These are phyloP conservation scores for Malus fusca DNA, from an alignment of 306 rosid genomes.

Conservation along the genomic window DNA sequence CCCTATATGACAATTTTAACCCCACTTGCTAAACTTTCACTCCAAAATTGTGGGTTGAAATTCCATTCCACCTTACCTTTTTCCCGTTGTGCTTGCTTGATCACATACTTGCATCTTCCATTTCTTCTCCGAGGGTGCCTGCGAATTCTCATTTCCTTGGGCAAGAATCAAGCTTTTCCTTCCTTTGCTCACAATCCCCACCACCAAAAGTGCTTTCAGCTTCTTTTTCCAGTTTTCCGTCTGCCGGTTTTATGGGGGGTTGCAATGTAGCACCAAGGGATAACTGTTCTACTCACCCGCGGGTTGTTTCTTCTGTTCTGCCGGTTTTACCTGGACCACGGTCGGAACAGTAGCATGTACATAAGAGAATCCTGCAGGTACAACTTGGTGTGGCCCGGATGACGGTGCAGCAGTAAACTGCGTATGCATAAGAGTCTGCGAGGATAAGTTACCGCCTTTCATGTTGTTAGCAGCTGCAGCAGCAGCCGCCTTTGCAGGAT, in stretches of 20 bases:
- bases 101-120: conserved; percentile 16
- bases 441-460: conserved; percentile 46
- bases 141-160: conserved; percentile 11
- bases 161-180: conserved; percentile 18
- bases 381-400: conserved; percentile 56
- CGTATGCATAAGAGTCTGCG: conserved; percentile 58
- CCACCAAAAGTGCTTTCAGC: not conserved
- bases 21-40: conserved; percentile 15
- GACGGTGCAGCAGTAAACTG: conserved; percentile 48
- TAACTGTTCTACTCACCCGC: conserved; percentile 70
- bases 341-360: conserved; percentile 60
- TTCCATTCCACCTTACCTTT: conserved; percentile 4
- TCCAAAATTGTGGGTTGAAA: conserved; percentile 59
- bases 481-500: conserved; percentile 45
- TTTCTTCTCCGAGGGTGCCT: conserved; percentile 18
- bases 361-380: conserved; percentile 41
- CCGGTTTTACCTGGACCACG: conserved; percentile 70
- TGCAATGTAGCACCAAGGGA: conserved; percentile 17
- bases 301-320: conserved; percentile 95
- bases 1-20: conserved; percentile 5
- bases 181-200: conserved; percentile 25
- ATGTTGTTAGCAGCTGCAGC: conserved; percentile 39
- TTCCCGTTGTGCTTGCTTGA: conserved; percentile 5
- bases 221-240: not conserved
- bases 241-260: conserved; percentile 5